Evolutionary conservation across 108 stramenopile genomes (phyloP).

Genomic region (Nitzschia sp.): DNA sequence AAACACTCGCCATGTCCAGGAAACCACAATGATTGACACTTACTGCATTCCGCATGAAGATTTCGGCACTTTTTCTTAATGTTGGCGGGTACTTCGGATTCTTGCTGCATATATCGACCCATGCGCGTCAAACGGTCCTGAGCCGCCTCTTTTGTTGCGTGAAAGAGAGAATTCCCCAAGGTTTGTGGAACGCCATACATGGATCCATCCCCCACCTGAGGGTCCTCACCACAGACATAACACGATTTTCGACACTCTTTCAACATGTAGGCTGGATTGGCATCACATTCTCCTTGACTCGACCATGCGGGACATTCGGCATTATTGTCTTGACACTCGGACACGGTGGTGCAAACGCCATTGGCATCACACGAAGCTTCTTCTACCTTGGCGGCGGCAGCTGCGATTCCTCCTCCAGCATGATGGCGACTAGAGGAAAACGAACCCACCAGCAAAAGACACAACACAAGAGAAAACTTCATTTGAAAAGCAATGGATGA

Average conservation of each 20-base stretch:
- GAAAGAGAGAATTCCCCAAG: background rate
- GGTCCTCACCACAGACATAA: slow-evolving; percentile 23
- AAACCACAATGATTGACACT: too few species aligned
- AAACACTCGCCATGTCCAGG: too few species aligned
- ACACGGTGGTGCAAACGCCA: background rate
- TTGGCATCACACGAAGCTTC: background rate
- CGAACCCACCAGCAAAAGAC: too few species aligned
- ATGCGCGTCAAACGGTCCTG: background rate
- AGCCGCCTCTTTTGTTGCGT: background rate
- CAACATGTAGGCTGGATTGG: slow-evolving; percentile 59
- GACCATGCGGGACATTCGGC: slow-evolving; percentile 64
- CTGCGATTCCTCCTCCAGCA: background rate
- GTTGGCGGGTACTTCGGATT: background rate
- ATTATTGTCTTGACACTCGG: slow-evolving; percentile 28
- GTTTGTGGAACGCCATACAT: slow-evolving; percentile 16
- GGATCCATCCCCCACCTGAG: slow-evolving; percentile 10
- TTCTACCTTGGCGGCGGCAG: background rate
- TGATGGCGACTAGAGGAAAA: too few species aligned
- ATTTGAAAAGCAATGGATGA: too few species aligned
- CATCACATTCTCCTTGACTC: slow-evolving; percentile 66
- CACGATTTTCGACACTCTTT: slow-evolving; percentile 62
- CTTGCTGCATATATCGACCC: slow-evolving; percentile 7
- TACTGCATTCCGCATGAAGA: slow-evolving; percentile 41
- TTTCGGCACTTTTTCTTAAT: slow-evolving; percentile 15
- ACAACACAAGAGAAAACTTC: too few species aligned